These are phyloP conservation scores for Hydrangea macrophylla DNA, from an alignment of 148 eudicot genomes.

Conservation along the genomic window DNA sequence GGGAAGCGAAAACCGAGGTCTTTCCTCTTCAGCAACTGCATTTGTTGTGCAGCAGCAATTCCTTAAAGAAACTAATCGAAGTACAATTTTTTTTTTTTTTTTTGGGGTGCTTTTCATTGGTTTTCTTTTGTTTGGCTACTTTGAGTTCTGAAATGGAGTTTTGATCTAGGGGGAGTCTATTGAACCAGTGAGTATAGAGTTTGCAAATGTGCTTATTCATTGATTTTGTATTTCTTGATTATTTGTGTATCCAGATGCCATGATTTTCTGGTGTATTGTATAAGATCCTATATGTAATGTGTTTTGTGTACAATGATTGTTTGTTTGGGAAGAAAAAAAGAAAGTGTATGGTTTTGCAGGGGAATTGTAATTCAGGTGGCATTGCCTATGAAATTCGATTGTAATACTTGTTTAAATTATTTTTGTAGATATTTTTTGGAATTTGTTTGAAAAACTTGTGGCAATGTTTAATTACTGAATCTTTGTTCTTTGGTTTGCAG, in stretches of 20 bases:
- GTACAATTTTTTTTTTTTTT: neutral
- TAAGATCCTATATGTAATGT: neutral
- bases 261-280: neutral
- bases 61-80: neutral
- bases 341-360: neutral
- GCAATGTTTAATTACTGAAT: neutral
- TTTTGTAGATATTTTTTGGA: neutral
- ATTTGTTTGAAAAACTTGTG: neutral
- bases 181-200: neutral
- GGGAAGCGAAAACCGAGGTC: conserved; percentile 33
- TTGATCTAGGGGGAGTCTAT: neutral
- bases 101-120: neutral
- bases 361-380: conserved; percentile 3
- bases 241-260: neutral
- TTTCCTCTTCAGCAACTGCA: conserved; percentile 35
- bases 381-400: conserved; percentile 13
- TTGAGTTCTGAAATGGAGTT: conserved; percentile 6
- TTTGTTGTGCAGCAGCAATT: conserved; percentile 41
- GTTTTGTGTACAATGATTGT: neutral
- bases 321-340: neutral
- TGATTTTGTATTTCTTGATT: neutral
- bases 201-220: neutral
- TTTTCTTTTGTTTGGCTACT: neutral
- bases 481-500: too few relatives aligned
- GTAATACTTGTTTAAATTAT: conserved; percentile 9